Conservation (phyloP, 1,139 yeast species). For the Yamadazyma aaseri region DNA sequence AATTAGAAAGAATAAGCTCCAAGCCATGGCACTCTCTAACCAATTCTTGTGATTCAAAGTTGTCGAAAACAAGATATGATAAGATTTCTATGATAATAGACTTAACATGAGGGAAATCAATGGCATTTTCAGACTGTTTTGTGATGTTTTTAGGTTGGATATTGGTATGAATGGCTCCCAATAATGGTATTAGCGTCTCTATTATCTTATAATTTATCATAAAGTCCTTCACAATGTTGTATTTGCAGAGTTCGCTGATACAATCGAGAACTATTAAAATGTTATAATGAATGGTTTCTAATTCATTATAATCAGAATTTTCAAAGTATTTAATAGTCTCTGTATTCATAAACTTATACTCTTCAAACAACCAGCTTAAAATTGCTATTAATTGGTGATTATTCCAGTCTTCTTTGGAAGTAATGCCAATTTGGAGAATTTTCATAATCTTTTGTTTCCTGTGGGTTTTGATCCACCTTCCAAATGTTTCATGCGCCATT, state of each 20-base stretch:
- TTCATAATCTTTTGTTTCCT: constrained; percentile 9
- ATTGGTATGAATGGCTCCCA: constrained; percentile 50
- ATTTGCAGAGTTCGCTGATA: constrained; percentile 50
- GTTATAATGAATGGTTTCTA: constrained; percentile 20
- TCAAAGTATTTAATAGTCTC: constrained; percentile 15
- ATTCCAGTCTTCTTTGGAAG: constrained; percentile 54
- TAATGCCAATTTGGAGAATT: constrained; percentile 11
- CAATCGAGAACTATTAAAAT: constrained; percentile 45
- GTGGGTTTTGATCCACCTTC: constrained; percentile 15
- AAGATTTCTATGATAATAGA: constrained; percentile 60
- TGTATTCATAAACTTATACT: constrained; percentile 26
- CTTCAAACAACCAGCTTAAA: constrained; percentile 52
- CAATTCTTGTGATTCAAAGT: constrained; percentile 60
- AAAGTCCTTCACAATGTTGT: constrained; percentile 51
- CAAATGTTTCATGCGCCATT: constrained; percentile 8
- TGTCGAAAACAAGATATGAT: constrained; percentile 52
- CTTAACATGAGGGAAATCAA: constrained; percentile 61
- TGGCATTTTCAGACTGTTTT: constrained; percentile 29
- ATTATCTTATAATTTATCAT: constrained; percentile 51
- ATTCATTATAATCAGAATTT: constrained; percentile 11
- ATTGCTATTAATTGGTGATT: constrained; percentile 50
- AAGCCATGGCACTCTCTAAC: constrained; percentile 68
- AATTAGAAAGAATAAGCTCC: constrained; percentile 70
- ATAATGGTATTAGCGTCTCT: constrained; percentile 40
- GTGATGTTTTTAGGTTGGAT: constrained; percentile 34